Conservation (phyloP, 805 yeast genomes). For the Wickerhamiella bombiphila region DNA sequence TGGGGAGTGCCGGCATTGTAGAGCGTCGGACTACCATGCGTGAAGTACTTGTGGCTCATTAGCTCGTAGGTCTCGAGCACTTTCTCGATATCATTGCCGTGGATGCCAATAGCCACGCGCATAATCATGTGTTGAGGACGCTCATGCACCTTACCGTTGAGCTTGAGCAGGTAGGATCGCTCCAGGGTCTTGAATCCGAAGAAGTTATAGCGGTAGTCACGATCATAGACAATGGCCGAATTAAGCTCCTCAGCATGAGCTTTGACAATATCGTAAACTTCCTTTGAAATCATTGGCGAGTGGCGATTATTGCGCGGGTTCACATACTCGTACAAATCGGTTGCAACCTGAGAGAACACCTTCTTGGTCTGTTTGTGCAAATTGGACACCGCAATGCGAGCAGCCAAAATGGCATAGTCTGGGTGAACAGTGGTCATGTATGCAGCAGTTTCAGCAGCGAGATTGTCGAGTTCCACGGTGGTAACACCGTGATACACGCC, state of each 20-base stretch:
- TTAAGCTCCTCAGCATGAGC: slow-evolving; percentile 52
- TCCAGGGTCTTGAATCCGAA: slow-evolving; percentile 89
- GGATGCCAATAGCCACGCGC: slow-evolving; percentile 89
- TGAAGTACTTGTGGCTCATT: slow-evolving; percentile 78
- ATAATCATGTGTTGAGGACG: slow-evolving; percentile 82
- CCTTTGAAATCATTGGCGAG: slow-evolving; percentile 57
- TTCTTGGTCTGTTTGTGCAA: slow-evolving; percentile 89
- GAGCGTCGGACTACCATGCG: slow-evolving; percentile 90
- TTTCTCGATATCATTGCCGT: slow-evolving; percentile 46
- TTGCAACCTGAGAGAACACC: slow-evolving; percentile 63
- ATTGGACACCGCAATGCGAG: slow-evolving; percentile 88
- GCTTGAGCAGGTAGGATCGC: slow-evolving; percentile 63
- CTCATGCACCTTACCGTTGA: slow-evolving; percentile 58
- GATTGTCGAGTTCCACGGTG: slow-evolving; percentile 68
- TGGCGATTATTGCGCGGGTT: slow-evolving; percentile 65
- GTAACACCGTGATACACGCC: slow-evolving; percentile 98
- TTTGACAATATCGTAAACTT: slow-evolving; percentile 47
- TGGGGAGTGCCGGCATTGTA: slow-evolving; percentile 85
- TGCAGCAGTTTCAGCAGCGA: slow-evolving; percentile 95
- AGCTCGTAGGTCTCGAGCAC: slow-evolving; percentile 72
- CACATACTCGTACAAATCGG: slow-evolving; percentile 57
- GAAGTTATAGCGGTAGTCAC: slow-evolving; percentile 67
- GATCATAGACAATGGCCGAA: slow-evolving; percentile 55
- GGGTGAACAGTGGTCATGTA: slow-evolving; percentile 96
- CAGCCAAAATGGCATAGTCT: slow-evolving; percentile 91